Base-by-base conservation (phyloP, 2,329 filamentous ascomycete genomes). In the Chaetothyriales sp. region DNA sequence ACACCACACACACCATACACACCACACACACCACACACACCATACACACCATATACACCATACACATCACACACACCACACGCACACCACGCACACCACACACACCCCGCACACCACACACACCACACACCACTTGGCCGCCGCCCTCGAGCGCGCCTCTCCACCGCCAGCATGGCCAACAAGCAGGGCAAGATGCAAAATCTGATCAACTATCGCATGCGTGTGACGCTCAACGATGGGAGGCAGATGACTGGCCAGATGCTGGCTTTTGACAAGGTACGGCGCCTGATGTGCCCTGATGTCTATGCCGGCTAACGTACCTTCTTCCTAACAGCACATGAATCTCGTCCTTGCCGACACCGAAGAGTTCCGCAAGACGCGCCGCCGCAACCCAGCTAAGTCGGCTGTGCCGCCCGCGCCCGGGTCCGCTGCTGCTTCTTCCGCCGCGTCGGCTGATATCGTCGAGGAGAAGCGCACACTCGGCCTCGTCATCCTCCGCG, bases 141-240 rank as follows among this genome's bases (percentile, higher is more conserved):
- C 69, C 70, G 70, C 70, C 70, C 65, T 67, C 67, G 69, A 70
- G 70, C 69, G 70, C 70, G 61, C 60, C 56, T 51, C 44, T 49
- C 56, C 61, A 58, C 46, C 56, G 61, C 45, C 67, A 82, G 70
- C 62, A 83, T 83, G 82, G 80, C 83, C 68, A 90, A 95, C 80
- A 94, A 95, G 73, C 89, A 95, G 73, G 92, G 92, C 73, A 97
- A 98, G 80, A 97, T 98, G 92, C 6, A 51, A 44, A 46, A 45
- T 19, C 59, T 97, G 92, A 94, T 98, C 78, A 97, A 98, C 76
- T 97, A 94, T 77, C 88, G 90, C 72, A 97, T 98, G 89, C 85
- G 90, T 67, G 85, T 95, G 59, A 97, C 89, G 52, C 78, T 98
- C 69, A 88, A 87, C 66, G 92, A 98, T 73, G 88, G 88, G 59